These are phyloP conservation scores for Chlorencoelia australis DNA, from an alignment of 2,329 filamentous ascomycete genomes.

Conservation along the genomic window DNA sequence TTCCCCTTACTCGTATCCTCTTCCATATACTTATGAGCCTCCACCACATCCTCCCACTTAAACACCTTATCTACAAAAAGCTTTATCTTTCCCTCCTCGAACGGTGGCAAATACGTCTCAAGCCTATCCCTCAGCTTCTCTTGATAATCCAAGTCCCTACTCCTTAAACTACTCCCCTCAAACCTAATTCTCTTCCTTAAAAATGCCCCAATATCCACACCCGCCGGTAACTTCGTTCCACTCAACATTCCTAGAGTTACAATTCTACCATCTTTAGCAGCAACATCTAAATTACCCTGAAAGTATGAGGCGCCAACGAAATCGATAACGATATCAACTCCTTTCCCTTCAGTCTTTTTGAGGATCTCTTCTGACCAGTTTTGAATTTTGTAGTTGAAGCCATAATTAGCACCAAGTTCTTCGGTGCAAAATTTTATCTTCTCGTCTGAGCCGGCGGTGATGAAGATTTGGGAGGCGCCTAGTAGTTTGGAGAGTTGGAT, in stretches of 20 bases:
- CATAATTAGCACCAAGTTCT: slow-evolving; percentile 66
- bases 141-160: slow-evolving; percentile 72
- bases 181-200: slow-evolving; percentile 68
- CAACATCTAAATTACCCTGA: slow-evolving; percentile 63
- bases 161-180: slow-evolving; percentile 76
- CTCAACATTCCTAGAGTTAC: slow-evolving; percentile 68
- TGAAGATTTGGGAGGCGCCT: slow-evolving; percentile 63
- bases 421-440: slow-evolving; percentile 71
- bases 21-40: slow-evolving; percentile 65
- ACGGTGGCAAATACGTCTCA: slow-evolving; percentile 65
- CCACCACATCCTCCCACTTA: slow-evolving; percentile 63
- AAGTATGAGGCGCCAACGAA: slow-evolving; percentile 78
- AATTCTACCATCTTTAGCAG: slow-evolving; percentile 66
- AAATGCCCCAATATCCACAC: slow-evolving; percentile 63
- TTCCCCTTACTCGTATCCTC: slow-evolving; percentile 63
- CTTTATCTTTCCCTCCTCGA: slow-evolving; percentile 66
- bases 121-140: slow-evolving; percentile 62
- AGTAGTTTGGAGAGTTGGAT: slow-evolving; percentile 68
- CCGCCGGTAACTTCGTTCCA: slow-evolving; percentile 54
- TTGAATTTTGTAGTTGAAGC: slow-evolving; percentile 73
- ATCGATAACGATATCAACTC: slow-evolving; percentile 80
- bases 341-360: slow-evolving; percentile 61
- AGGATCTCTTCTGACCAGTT: slow-evolving; percentile 68
- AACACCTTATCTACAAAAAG: slow-evolving; percentile 74
- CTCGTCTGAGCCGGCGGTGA: slow-evolving; percentile 68